Evolutionary conservation across 768 basidiomycete species (phyloP).

Genomic region (Serendipita indica): DNA sequence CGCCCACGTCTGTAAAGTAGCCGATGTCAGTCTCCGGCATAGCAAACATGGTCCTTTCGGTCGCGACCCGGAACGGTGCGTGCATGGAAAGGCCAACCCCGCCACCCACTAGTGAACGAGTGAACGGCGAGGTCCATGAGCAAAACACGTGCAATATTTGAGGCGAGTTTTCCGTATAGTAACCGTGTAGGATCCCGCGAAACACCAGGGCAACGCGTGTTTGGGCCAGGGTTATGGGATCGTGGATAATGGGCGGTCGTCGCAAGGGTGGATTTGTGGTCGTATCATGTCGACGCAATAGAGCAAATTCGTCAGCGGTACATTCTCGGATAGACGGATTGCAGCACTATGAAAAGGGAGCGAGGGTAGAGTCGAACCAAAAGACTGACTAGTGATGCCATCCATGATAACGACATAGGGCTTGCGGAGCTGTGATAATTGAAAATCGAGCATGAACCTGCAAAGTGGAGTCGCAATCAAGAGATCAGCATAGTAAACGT

Average conservation of each 20-base stretch:
- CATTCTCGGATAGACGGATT: conserved; percentile 5
- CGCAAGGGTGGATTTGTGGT: background rate
- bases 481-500: background rate
- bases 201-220: background rate
- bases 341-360: no score
- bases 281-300: background rate
- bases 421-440: conserved; percentile 54
- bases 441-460: conserved; percentile 71
- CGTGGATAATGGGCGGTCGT: background rate
- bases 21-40: conserved; percentile 97
- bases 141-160: background rate
- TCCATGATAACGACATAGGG: conserved; percentile 88
- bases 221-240: background rate
- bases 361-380: conserved; percentile 12
- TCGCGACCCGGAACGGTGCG: conserved; percentile 84
- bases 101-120: conserved; percentile 61
- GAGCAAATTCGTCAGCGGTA: conserved; percentile 9
- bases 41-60: conserved; percentile 78
- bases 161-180: background rate
- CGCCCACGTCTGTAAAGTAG: conserved; percentile 86
- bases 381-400: conserved; percentile 70
- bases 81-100: conserved; percentile 77
- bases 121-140: conserved; percentile 12
- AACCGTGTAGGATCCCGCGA: background rate
- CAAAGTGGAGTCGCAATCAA: conserved; percentile 12